phyloP scores from a whole-genome alignment of 495 filamentous ascomycete species.

The Bacidia gigantensis region DNA sequence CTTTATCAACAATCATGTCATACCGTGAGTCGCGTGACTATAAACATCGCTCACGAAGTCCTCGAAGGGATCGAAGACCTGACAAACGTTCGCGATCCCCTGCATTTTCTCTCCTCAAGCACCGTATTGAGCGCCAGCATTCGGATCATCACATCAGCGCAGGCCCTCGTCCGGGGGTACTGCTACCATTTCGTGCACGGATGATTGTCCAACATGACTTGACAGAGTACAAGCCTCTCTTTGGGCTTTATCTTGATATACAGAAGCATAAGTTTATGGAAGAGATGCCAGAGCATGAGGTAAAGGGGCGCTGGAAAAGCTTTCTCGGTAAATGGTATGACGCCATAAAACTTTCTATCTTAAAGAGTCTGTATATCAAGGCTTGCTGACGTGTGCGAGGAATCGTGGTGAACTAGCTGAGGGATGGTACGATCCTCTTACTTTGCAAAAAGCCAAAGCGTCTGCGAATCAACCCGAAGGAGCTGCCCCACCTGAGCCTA shows the following conservation, averaged over 20 bases:
- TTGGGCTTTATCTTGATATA: slow-evolving; percentile 77
- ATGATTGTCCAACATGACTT: slow-evolving; percentile 54
- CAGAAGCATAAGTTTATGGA: slow-evolving; percentile 63
- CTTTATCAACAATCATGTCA: no score
- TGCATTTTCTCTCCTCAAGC: no score
- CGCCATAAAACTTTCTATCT: background rate
- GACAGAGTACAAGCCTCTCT: slow-evolving; percentile 49
- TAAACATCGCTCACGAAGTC: no score
- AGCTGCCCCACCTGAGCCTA: slow-evolving; percentile 19
- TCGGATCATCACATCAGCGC: background rate
- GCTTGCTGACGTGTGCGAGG: slow-evolving; percentile 41
- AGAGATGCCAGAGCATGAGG: slow-evolving; percentile 52
- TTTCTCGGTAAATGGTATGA: slow-evolving; percentile 77
- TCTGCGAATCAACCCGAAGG: slow-evolving; percentile 6
- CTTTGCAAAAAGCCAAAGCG: slow-evolving; percentile 37
- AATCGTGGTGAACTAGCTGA: slow-evolving; percentile 84
- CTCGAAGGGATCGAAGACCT: no score
- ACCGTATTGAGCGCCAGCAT: background rate
- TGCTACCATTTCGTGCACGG: slow-evolving; percentile 55
- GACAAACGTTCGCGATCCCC: no score
- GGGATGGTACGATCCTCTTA: slow-evolving; percentile 81
- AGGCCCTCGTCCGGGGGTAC: slow-evolving; percentile 1
- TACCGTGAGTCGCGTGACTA: no score
- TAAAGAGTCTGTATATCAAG: background rate
- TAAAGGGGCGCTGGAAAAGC: slow-evolving; percentile 82